Conservation (phyloP, 1,284 basidiomycete species). For the Trametes polyzona region DNA sequence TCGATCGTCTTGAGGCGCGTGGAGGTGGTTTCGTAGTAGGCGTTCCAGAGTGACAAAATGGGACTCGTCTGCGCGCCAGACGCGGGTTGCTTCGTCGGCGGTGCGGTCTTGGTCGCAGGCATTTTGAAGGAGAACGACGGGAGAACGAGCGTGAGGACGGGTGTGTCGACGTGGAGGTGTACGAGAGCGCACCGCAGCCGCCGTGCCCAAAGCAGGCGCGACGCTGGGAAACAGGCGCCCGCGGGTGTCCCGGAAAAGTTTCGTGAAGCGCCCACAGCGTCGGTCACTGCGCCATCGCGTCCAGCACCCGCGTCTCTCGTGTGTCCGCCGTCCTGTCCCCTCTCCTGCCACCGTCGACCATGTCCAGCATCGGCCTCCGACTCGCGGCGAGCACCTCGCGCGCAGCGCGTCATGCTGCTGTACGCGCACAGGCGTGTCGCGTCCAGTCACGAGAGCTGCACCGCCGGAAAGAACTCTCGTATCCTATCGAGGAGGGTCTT, state of each 20-base stretch:
- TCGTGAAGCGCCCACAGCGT: constrained; percentile 21
- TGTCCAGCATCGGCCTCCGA: constrained; percentile 32
- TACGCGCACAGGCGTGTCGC: constrained; percentile 25
- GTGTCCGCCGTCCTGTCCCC: constrained; percentile 2
- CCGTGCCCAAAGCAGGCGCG: constrained; percentile 8
- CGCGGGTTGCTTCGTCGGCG: constrained; percentile 20
- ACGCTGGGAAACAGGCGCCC: constrained; percentile 19
- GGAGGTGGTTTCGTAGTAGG: constrained; percentile 81
- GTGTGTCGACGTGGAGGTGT: constrained; percentile 29
- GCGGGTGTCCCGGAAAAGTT: constrained; percentile 27
- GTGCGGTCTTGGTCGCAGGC: constrained; percentile 14
- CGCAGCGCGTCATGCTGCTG: constrained; percentile 22
- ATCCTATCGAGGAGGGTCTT: constrained; percentile 69
- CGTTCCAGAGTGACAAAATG: constrained; percentile 69
- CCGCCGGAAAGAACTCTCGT: constrained; percentile 58
- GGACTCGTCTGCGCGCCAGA: constrained; percentile 42
- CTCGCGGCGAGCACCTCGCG: constrained; percentile 31
- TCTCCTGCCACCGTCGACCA: constrained; percentile 13
- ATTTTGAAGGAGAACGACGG: constrained; percentile 28
- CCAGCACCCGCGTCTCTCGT: constrained; percentile 3
- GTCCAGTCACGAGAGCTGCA: constrained; percentile 51
- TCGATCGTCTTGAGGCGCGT: constrained; percentile 93
- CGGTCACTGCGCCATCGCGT: constrained; percentile 5
- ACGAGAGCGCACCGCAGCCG: constrained; percentile 18
- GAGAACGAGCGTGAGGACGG: constrained; percentile 21